Evolutionary conservation across 805 yeast species (phyloP).

Genomic region (Blastobotrys parvus): DNA sequence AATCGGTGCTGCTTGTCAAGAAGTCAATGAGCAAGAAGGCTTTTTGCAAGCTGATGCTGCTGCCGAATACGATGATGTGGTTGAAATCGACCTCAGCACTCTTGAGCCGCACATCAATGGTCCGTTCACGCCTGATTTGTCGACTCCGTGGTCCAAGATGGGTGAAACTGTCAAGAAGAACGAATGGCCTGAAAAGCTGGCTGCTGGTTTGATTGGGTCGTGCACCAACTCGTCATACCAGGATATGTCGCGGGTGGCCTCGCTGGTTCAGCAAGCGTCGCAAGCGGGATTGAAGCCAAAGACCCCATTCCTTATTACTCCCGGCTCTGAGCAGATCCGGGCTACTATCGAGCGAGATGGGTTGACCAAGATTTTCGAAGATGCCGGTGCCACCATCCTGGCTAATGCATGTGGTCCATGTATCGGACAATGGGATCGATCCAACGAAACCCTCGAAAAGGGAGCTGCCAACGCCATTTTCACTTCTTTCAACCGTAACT

Average conservation of each 20-base stretch:
- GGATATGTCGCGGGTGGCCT: constrained; percentile 95
- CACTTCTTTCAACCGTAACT: constrained; percentile 96
- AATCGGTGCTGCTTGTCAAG: constrained; percentile 72
- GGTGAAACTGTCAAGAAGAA: constrained; percentile 60
- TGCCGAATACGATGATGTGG: constrained; percentile 83
- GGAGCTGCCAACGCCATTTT: constrained; percentile 77
- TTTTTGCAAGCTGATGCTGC: constrained; percentile 79
- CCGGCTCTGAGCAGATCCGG: constrained; percentile 97
- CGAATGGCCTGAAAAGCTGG: constrained; percentile 78
- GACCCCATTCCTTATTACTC: constrained; percentile 89
- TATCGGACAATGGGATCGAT: constrained; percentile 98
- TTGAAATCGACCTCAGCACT: constrained; percentile 78
- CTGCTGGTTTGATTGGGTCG: constrained; percentile 95
- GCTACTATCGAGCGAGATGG: constrained; percentile 97
- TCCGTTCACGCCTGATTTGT: constrained; percentile 96
- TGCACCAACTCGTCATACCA: constrained; percentile 98
- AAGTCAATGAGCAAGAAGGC: constrained; percentile 43
- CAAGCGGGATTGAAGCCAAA: constrained; percentile 81
- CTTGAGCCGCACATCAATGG: constrained; percentile 96
- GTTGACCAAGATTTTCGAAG: constrained; percentile 66
- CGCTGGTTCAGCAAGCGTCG: constrained; percentile 81
- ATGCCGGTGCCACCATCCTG: constrained; percentile 83
- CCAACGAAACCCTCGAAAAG: constrained; percentile 40
- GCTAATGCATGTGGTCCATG: constrained; percentile 99
- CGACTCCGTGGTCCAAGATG: constrained; percentile 84